Evolutionary conservation across 495 filamentous ascomycete species (phyloP).

Genomic region (Penicillium chermesinum): DNA sequence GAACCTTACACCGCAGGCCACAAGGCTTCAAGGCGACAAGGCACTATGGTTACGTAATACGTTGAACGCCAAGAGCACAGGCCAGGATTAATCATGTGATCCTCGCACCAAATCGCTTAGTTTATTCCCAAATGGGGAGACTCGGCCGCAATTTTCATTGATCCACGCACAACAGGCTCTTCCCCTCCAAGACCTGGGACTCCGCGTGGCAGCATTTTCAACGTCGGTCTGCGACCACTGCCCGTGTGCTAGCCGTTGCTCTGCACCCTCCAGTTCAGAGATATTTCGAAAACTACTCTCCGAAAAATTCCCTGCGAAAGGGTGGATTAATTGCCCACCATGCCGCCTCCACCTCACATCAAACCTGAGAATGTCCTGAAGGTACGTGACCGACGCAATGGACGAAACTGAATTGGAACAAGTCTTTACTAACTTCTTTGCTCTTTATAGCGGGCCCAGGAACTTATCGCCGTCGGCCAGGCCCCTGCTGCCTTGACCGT

Average conservation of each 20-base stretch:
- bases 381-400: constrained; percentile 30
- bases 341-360: constrained; percentile 93
- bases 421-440: constrained; percentile 2
- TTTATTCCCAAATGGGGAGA: constrained; percentile 40
- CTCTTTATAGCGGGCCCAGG: constrained; percentile 68
- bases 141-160: constrained; percentile 32
- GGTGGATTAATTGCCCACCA: constrained; percentile 49
- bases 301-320: constrained; percentile 18
- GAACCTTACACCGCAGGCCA: background rate
- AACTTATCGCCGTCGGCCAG: constrained; percentile 97
- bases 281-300: constrained; percentile 1
- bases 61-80: constrained; percentile 5
- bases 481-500: constrained; percentile 84
- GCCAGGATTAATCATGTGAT: constrained; percentile 18
- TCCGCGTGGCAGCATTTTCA: constrained; percentile 41
- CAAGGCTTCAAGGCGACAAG: background rate
- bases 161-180: constrained; percentile 40
- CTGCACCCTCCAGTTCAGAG: constrained; percentile 1
- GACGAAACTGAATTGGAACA: no score
- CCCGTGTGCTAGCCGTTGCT: constrained; percentile 20
- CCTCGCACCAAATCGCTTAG: constrained; percentile 23
- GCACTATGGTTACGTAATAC: background rate
- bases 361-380: constrained; percentile 99
- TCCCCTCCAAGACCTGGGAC: constrained; percentile 27
- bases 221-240: constrained; percentile 20